These are phyloP conservation scores for Aspergillus aculeatus DNA, from an alignment of 2,329 filamentous ascomycete species.

Conservation along the genomic window DNA sequence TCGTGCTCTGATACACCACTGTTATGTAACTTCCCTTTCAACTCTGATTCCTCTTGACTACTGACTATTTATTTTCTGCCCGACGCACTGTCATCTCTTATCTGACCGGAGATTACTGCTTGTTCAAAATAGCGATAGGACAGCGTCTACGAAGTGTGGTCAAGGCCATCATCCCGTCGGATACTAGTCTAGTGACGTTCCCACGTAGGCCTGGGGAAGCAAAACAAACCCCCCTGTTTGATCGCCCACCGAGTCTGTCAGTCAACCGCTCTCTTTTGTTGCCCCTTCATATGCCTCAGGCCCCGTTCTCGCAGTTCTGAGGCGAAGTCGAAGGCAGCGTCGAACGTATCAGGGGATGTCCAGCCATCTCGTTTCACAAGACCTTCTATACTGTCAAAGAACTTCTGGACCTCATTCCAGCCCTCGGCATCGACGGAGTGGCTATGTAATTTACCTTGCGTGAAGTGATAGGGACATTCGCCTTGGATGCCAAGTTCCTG, in stretches of 20 bases:
- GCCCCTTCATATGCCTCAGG: constrained; percentile 29
- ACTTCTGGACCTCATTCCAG: constrained; percentile 32
- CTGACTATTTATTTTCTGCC: too few species aligned
- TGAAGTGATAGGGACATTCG: constrained; percentile 23
- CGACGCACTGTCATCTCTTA: too few species aligned
- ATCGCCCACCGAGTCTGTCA: not conserved
- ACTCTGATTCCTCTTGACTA: too few species aligned
- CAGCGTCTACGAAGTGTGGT: too few species aligned
- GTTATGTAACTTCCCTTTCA: too few species aligned
- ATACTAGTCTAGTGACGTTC: too few species aligned
- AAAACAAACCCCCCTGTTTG: too few species aligned
- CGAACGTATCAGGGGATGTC: constrained; percentile 38
- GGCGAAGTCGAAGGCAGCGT: constrained; percentile 34
- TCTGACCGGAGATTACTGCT: too few species aligned
- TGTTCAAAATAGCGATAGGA: too few species aligned
- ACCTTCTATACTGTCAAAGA: constrained; percentile 36
- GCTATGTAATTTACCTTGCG: constrained; percentile 17
- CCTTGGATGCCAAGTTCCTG: constrained; percentile 14
- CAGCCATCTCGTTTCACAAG: constrained; percentile 41
- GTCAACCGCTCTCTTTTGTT: constrained; percentile 34
- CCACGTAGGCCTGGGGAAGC: too few species aligned
- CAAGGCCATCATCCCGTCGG: too few species aligned
- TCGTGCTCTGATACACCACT: too few species aligned
- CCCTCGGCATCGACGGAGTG: constrained; percentile 22
- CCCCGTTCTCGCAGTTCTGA: constrained; percentile 35